These are phyloP conservation scores for Epicoccum sorghinum DNA, from an alignment of 2,329 filamentous ascomycete genomes.

Conservation along the genomic window DNA sequence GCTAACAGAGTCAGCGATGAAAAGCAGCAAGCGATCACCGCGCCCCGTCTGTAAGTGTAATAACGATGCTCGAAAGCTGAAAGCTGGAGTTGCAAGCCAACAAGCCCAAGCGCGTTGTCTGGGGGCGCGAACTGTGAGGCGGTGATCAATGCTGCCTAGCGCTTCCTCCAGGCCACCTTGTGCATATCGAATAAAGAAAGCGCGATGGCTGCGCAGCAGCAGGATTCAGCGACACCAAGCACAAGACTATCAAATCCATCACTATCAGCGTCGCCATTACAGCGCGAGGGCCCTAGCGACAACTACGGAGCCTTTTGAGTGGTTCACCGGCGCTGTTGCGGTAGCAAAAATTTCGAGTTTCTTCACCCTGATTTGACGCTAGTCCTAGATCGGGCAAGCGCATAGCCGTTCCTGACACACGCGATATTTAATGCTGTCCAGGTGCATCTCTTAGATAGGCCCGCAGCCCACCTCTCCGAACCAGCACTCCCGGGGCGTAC, in stretches of 20 bases:
- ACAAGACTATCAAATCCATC: constrained; percentile 6
- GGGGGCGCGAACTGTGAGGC: constrained; percentile 22
- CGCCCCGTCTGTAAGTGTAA: neutral
- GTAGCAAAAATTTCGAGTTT: constrained; percentile 37
- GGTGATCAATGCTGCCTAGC: constrained; percentile 31
- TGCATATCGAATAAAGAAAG: constrained; percentile 22
- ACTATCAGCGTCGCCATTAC: neutral
- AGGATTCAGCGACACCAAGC: constrained; percentile 8
- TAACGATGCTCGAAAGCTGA: constrained; percentile 5
- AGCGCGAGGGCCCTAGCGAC: constrained; percentile 4
- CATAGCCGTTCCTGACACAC: constrained; percentile 24
- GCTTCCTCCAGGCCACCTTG: constrained; percentile 26
- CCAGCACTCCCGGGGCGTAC: constrained; percentile 35
- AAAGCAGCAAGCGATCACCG: neutral
- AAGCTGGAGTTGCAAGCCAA: constrained; percentile 9
- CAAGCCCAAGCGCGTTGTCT: constrained; percentile 14
- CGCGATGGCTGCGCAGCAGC: constrained; percentile 14
- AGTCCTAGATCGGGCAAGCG: constrained; percentile 29
- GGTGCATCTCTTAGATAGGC: constrained; percentile 35
- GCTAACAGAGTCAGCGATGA: neutral
- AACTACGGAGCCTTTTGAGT: constrained; percentile 9
- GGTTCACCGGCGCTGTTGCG: constrained; percentile 30
- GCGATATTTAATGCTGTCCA: constrained; percentile 33
- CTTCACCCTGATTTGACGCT: constrained; percentile 31
- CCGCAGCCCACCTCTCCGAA: constrained; percentile 40